phyloP scores from a whole-genome alignment of 2,329 filamentous ascomycete genomes.

The Ceratocystis huliohia region DNA sequence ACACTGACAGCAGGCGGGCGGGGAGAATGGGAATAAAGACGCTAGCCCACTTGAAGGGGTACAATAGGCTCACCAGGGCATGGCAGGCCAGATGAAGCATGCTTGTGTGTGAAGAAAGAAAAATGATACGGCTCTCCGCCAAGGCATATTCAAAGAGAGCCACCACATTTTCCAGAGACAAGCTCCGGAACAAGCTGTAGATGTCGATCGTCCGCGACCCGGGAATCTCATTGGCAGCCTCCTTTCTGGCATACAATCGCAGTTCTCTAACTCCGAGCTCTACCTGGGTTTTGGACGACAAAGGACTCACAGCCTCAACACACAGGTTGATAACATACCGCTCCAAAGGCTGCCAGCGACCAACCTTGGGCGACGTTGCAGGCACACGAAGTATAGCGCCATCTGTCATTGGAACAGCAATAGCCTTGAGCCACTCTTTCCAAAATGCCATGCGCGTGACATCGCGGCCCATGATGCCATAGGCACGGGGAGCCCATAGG shows the following conservation, averaged over 20 bases:
- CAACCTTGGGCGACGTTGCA: constrained; percentile 75
- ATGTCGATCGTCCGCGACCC: constrained; percentile 84
- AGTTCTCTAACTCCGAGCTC: constrained; percentile 83
- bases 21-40: constrained; percentile 89
- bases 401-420: constrained; percentile 92
- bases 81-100: constrained; percentile 92
- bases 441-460: constrained; percentile 76
- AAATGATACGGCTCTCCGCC: constrained; percentile 86
- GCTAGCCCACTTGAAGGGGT: constrained; percentile 83
- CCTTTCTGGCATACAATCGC: constrained; percentile 81
- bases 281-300: constrained; percentile 89
- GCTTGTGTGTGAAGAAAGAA: constrained; percentile 85
- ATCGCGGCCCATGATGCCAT: constrained; percentile 82
- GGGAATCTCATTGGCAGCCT: constrained; percentile 84
- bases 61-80: constrained; percentile 73
- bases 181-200: constrained; percentile 78
- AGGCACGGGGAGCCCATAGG: constrained; percentile 88
- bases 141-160: constrained; percentile 87
- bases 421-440: constrained; percentile 94
- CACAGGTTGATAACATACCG: constrained; percentile 95
- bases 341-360: constrained; percentile 91
- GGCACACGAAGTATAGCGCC: constrained; percentile 72
- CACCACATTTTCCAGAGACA: constrained; percentile 86
- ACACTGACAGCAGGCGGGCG: constrained; percentile 71
- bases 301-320: constrained; percentile 82